A percentile compares a stretch with the other conserved stretches of the same genome.
phyloP scores from a whole-genome alignment of 2,329 filamentous ascomycete species.

The Fusarium zealandicum region DNA sequence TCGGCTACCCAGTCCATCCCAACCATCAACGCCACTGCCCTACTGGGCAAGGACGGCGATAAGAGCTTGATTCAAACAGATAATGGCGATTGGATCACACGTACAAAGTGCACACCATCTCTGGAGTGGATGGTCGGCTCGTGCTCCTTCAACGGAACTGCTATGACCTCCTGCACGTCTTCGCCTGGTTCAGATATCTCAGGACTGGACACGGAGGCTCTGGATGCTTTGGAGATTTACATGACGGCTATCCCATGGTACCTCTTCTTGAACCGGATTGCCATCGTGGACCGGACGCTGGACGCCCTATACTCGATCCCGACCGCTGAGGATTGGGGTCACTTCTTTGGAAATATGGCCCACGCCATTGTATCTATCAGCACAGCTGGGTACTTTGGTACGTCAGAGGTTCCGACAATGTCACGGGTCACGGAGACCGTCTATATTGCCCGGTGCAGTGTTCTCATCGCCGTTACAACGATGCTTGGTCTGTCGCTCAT shows the following conservation, averaged over 20 bases:
- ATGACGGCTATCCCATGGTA: slow-evolving; percentile 38
- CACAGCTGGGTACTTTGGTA: slow-evolving; percentile 34
- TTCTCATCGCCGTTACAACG: slow-evolving; percentile 19
- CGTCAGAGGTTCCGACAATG: slow-evolving; percentile 11
- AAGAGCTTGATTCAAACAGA: slow-evolving; percentile 24
- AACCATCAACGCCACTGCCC: slow-evolving; percentile 25
- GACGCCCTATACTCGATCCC: slow-evolving; percentile 32
- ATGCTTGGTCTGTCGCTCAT: slow-evolving; percentile 22
- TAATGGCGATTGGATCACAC: slow-evolving; percentile 27
- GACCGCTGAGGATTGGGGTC: slow-evolving; percentile 23
- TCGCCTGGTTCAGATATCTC: slow-evolving; percentile 11
- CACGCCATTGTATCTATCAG: slow-evolving; percentile 32
- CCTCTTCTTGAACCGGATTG: slow-evolving; percentile 23
- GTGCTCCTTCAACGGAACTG: slow-evolving; percentile 28
- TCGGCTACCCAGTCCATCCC: slow-evolving; percentile 26
- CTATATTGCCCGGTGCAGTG: slow-evolving; percentile 30
- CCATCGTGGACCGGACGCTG: slow-evolving; percentile 27
- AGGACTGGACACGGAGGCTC: slow-evolving; percentile 20
- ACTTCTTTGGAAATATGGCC: slow-evolving; percentile 36
- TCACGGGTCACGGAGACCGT: slow-evolving; percentile 20
- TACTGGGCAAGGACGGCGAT: slow-evolving; percentile 16
- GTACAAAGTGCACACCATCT: slow-evolving; percentile 29
- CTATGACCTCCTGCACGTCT: slow-evolving; percentile 22
- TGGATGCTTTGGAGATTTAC: slow-evolving; percentile 22
- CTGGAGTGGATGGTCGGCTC: slow-evolving; percentile 28